Evolutionary conservation across 2,329 filamentous ascomycete genomes (phyloP).

Genomic region (Trichoderma gracile): DNA sequence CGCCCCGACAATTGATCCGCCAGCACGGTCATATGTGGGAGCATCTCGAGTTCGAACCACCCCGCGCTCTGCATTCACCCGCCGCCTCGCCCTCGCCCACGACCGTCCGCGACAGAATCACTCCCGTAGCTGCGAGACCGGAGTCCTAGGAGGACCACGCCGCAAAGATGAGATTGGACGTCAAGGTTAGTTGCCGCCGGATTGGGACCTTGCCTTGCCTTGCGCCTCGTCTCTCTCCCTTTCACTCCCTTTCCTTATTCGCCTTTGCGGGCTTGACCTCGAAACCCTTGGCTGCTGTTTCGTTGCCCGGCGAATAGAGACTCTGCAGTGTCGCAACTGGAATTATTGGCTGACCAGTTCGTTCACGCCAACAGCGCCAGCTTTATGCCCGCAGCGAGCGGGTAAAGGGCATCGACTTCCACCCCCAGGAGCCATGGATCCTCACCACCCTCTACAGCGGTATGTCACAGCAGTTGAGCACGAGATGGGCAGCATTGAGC

Average conservation of each 20-base stretch:
- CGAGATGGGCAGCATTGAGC: neutral
- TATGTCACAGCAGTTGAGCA: conserved; percentile 45
- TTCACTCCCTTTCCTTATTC: neutral
- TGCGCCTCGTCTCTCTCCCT: neutral
- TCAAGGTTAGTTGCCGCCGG: conserved; percentile 40
- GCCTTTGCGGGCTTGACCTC: neutral
- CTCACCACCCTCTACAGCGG: conserved; percentile 95
- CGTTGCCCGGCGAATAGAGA: neutral
- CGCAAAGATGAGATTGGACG: conserved; percentile 46
- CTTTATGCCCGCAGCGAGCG: conserved; percentile 80
- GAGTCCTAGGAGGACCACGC: conserved; percentile 13
- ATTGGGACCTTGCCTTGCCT: neutral
- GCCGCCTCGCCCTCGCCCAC: conserved; percentile 10
- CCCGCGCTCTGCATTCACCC: conserved; percentile 22
- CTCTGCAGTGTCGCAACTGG: no score
- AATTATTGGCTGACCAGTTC: neutral
- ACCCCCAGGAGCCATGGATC: conserved; percentile 94
- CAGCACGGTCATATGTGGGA: conserved; percentile 20
- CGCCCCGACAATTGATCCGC: conserved; percentile 11
- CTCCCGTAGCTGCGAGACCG: conserved; percentile 3
- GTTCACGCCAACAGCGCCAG: conserved; percentile 42
- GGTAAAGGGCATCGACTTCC: conserved; percentile 97
- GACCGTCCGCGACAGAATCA: neutral
- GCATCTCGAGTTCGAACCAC: conserved; percentile 18
- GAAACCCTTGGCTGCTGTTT: neutral